phyloP scores from a whole-genome alignment of 345 rosid species.

The Lepidium sativum region DNA sequence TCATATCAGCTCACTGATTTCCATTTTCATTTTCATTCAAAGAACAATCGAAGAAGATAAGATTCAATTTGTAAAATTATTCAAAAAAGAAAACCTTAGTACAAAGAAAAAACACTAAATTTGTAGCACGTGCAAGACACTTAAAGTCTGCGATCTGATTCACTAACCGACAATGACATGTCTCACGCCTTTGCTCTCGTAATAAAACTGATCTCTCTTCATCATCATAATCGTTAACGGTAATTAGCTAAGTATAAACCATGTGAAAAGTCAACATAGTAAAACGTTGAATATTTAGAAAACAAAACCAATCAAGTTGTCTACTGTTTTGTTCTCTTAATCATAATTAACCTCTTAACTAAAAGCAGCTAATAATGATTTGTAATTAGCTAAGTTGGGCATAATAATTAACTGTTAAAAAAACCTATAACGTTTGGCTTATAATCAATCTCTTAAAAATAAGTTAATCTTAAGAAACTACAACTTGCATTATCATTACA shows the following conservation, averaged over 20 bases:
- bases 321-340: not conserved
- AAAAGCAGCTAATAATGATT: not conserved
- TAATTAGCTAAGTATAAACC: not conserved
- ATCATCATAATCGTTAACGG: not conserved
- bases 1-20: not conserved
- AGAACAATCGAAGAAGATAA: too few species aligned
- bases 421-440: slow-evolving; percentile 5
- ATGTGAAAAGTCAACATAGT: not conserved
- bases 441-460: slow-evolving; percentile 1
- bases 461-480: not conserved
- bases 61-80: too few species aligned
- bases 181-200: not conserved
- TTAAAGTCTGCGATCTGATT: slow-evolving; percentile 17
- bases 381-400: slow-evolving; percentile 1
- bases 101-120: not conserved
- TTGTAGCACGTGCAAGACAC: slow-evolving; percentile 19
- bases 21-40: not conserved
- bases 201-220: not conserved
- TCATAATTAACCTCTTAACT: not conserved
- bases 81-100: not conserved
- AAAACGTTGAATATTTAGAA: not conserved
- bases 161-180: slow-evolving; percentile 12
- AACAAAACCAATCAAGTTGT: not conserved
- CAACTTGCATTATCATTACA: not conserved
- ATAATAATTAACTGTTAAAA: not conserved